phyloP scores from a whole-genome alignment of 108 stramenopile genomes.

The Licmophora abbreviata region DNA sequence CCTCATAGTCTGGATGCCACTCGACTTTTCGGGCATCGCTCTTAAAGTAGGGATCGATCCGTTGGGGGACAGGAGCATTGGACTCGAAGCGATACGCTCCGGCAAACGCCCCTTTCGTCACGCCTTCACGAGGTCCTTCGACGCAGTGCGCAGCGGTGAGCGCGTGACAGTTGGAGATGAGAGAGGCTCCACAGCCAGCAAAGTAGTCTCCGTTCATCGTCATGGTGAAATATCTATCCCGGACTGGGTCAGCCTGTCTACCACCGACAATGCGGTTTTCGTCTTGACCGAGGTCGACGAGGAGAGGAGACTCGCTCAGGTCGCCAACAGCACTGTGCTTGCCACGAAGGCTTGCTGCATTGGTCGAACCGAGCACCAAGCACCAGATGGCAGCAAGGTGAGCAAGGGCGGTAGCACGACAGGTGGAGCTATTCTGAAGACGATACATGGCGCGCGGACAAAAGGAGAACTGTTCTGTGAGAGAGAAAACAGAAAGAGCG shows the following conservation, averaged over 20 bases:
- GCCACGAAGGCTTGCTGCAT: too few species aligned
- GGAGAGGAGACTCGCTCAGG: too few species aligned
- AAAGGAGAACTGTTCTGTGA: too few species aligned
- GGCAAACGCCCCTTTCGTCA: conserved; percentile 14
- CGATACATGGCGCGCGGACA: too few species aligned
- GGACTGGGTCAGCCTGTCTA: not conserved
- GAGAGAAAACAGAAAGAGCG: too few species aligned
- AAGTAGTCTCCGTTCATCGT: not conserved
- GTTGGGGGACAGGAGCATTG: too few species aligned
- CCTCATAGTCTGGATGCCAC: conserved; percentile 15
- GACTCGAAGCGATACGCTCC: conserved; percentile 14
- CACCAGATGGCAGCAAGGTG: too few species aligned
- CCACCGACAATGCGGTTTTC: conserved; percentile 3
- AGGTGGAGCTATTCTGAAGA: too few species aligned
- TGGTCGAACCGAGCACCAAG: too few species aligned
- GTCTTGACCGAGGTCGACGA: too few species aligned
- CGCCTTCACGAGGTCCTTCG: conserved; percentile 8
- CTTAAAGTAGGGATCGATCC: conserved; percentile 6
- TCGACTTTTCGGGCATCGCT: not conserved
- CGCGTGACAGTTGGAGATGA: conserved; percentile 33
- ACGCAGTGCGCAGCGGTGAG: conserved; percentile 39
- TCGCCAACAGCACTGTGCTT: too few species aligned
- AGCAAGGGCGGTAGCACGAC: too few species aligned
- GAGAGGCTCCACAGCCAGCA: conserved; percentile 25
- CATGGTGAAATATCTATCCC: not conserved